These are phyloP conservation scores for Calonectria hongkongensis DNA, from an alignment of 2,329 filamentous ascomycete genomes.

Conservation along the genomic window DNA sequence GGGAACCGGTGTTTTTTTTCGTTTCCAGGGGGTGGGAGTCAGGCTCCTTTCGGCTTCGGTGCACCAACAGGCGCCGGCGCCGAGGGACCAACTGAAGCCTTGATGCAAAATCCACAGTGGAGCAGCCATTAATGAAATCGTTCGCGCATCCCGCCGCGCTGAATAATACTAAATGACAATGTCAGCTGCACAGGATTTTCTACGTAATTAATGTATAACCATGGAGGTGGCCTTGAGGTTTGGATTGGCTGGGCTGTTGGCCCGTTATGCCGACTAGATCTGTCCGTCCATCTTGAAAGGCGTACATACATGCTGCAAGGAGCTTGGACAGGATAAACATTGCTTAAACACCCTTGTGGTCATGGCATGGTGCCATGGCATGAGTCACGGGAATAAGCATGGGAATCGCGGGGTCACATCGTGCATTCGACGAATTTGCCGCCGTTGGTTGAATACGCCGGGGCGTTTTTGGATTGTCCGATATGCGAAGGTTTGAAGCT, in stretches of 20 bases:
- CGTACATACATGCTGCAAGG: not conserved
- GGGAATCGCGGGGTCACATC: not conserved
- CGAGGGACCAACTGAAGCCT: constrained; percentile 19
- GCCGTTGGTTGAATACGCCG: not conserved
- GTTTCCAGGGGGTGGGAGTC: constrained; percentile 14
- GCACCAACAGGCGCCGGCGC: not conserved
- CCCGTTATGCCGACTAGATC: not conserved
- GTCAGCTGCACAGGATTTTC: not conserved
- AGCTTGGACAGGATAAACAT: not conserved
- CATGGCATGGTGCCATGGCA: not conserved
- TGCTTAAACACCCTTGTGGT: not conserved
- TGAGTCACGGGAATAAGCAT: not conserved
- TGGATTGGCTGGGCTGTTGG: no score
- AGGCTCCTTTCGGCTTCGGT: constrained; percentile 27
- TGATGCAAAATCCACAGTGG: constrained; percentile 29
- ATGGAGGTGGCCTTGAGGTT: not conserved
- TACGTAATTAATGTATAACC: not conserved
- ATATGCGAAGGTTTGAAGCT: not conserved
- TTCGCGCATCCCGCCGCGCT: not conserved
- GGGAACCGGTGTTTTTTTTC: not conserved
- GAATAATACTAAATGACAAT: not conserved
- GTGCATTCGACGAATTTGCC: not conserved
- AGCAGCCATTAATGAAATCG: not conserved
- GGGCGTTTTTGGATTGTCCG: not conserved
- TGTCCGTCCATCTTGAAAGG: not conserved